phyloP scores from a whole-genome alignment of 768 basidiomycete genomes.

The Pleurotus cornucopiae region DNA sequence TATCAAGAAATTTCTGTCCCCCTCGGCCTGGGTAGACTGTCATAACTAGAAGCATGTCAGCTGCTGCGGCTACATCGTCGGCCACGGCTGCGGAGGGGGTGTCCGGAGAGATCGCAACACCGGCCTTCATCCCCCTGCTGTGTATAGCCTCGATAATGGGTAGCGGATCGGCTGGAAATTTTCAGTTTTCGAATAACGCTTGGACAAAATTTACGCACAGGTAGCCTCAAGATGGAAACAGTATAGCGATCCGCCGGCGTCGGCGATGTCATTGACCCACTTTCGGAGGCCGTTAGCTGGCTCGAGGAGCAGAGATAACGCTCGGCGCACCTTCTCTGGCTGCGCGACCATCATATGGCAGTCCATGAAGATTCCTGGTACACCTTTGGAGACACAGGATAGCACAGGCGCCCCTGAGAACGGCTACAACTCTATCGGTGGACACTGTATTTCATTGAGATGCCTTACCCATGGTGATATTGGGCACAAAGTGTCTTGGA shows the following conservation, averaged over 20 bases:
- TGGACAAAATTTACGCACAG: constrained; percentile 40
- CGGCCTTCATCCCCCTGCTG: constrained; percentile 84
- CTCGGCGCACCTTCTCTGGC: constrained; percentile 68
- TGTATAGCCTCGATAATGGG: constrained; percentile 81
- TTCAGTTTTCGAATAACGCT: background rate
- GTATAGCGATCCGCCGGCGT: constrained; percentile 92
- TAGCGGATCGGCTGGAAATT: constrained; percentile 55
- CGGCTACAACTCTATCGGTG: constrained; percentile 8
- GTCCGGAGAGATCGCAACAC: constrained; percentile 94
- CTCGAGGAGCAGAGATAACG: too few relatives aligned
- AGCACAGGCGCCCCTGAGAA: constrained; percentile 82
- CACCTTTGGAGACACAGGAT: constrained; percentile 75
- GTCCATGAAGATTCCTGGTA: constrained; percentile 98
- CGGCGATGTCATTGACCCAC: constrained; percentile 97
- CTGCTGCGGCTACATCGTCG: constrained; percentile 74
- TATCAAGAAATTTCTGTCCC: constrained; percentile 93
- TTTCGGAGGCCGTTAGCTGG: constrained; percentile 24
- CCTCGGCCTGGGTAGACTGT: constrained; percentile 95
- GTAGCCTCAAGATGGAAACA: constrained; percentile 97
- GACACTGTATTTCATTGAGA: background rate
- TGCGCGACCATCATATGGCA: constrained; percentile 99
- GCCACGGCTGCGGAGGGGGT: constrained; percentile 88
- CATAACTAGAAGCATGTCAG: constrained; percentile 98
- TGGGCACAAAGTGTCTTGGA: constrained; percentile 91
- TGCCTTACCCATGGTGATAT: constrained; percentile 89